phyloP scores from a whole-genome alignment of 1,284 basidiomycete genomes.

The Athelia sp. region DNA sequence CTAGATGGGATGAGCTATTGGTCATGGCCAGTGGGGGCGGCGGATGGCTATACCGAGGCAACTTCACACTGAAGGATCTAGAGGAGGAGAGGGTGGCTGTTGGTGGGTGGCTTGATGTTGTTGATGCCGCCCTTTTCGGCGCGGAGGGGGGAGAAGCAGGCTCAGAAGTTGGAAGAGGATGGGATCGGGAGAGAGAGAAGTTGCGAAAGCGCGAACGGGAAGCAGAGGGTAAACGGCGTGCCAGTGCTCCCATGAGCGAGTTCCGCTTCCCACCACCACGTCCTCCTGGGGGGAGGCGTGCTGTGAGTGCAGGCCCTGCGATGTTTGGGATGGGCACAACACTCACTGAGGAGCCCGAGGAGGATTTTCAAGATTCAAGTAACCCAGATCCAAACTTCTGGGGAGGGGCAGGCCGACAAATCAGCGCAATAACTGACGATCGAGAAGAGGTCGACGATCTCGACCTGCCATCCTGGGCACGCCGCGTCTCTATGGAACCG shows the following conservation, averaged over 20 bases:
- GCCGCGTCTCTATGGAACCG: constrained; percentile 4
- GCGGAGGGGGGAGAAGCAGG: constrained; percentile 46
- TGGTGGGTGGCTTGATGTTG: constrained; percentile 59
- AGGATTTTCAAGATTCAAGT: no score
- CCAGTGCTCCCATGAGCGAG: background rate
- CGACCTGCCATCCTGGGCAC: constrained; percentile 14
- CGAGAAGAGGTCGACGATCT: constrained; percentile 34
- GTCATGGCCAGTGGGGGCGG: constrained; percentile 71
- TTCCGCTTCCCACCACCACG: background rate
- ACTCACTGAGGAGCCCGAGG: no score
- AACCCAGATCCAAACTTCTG: no score
- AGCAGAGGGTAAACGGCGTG: constrained; percentile 42
- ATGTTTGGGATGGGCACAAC: no score
- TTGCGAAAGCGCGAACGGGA: no score
- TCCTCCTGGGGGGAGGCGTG: no score
- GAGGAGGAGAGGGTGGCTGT: constrained; percentile 53
- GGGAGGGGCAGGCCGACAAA: no score
- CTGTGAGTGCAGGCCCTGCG: no score
- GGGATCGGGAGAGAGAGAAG: constrained; percentile 18
- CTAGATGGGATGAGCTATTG: constrained; percentile 74
- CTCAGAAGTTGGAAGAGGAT: constrained; percentile 31
- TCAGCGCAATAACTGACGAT: no score
- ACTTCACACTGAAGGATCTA: constrained; percentile 52
- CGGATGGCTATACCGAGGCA: constrained; percentile 75
- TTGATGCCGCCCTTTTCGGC: constrained; percentile 69